Base-by-base conservation (phyloP, 1,284 basidiomycete genomes). In the Inonotus obliquus region DNA sequence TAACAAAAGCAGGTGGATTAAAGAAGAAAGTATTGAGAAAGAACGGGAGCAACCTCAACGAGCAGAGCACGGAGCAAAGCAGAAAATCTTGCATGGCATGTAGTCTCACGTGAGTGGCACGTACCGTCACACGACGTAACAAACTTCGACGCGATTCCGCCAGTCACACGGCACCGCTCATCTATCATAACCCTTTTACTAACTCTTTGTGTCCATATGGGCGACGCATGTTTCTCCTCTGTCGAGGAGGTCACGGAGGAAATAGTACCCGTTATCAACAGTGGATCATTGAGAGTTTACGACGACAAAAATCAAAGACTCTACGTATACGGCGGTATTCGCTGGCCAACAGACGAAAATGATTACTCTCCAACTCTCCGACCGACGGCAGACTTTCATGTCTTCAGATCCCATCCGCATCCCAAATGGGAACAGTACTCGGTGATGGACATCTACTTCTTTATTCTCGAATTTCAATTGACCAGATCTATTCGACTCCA, bases 301-400 rank as follows among this genome's bases (percentile, higher is more conserved):
- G 61, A 62, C 23, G 13, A 23, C 38, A 29, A 23, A 37, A 58
- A 52, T 2, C 37, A 27, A 29, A 44, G 21, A 21, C n/a, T 62
- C 6, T 62, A 62, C 32, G 44, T 62, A n/a, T 62, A 62, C 29
- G 61, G 61, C 10, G 61, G 61, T 0, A 29, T 27, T 9, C 48
- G 48, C 39, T 62, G 61, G 61, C 21, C 19, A 17, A 10, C 7
- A n/a, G 58, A 62, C 37, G 39, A 44, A 10, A 54, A 62, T 29
- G 35, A 7, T n/a, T 9, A 49, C 4, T 62, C 61, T 23, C 54
- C 61, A 11, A 62, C 61, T 14, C 4, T 14, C 27, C 35, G 35
- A 45, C 59, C 59, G 4, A 60, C 51, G 11, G 44, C 59, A 25
- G 59, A 60, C 10, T 54, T 60, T 27, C 54, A 54, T 47, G n/a